A percentile compares a stretch with the other conserved stretches of the same genome.
Evolutionary conservation across 2,329 filamentous ascomycete genomes (phyloP).

Genomic region (Sarocladiaceae sp.): DNA sequence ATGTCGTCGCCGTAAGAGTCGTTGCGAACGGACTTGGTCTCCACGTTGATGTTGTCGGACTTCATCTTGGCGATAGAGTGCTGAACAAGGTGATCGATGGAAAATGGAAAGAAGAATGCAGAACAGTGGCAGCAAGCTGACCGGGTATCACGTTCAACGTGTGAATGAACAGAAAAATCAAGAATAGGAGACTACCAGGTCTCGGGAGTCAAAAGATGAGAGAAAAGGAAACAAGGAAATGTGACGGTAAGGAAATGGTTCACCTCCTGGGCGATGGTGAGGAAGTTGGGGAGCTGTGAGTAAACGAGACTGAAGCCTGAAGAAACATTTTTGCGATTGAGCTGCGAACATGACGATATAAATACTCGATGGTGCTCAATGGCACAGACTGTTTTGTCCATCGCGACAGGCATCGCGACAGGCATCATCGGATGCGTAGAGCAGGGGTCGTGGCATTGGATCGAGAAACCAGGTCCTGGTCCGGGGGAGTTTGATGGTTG

Average conservation of each 20-base stretch:
- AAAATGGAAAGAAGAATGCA: not conserved
- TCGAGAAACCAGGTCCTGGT: not conserved
- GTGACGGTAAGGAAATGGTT: not conserved
- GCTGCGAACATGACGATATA: not conserved
- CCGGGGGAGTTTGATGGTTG: not conserved
- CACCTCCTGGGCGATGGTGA: not conserved
- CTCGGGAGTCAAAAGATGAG: not conserved
- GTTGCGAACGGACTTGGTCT: not conserved
- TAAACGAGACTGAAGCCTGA: slow-evolving; percentile 1
- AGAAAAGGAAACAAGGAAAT: not conserved
- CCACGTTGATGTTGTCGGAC: not conserved
- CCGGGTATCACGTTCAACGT: slow-evolving; percentile 8
- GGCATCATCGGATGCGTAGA: not conserved
- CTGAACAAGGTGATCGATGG: not conserved
- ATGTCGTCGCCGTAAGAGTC: not conserved
- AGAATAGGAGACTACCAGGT: slow-evolving; percentile 4
- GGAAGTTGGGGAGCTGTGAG: not conserved
- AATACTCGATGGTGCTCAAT: not conserved
- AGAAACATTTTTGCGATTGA: not conserved
- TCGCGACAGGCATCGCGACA: not conserved
- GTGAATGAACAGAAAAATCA: not conserved
- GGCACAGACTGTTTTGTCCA: not conserved
- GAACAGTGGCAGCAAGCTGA: not conserved
- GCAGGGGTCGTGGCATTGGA: not conserved
- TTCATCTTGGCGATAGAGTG: not conserved